Conservation (phyloP, 805 yeast genomes). For the Wickerhamiella slavikovae region DNA sequence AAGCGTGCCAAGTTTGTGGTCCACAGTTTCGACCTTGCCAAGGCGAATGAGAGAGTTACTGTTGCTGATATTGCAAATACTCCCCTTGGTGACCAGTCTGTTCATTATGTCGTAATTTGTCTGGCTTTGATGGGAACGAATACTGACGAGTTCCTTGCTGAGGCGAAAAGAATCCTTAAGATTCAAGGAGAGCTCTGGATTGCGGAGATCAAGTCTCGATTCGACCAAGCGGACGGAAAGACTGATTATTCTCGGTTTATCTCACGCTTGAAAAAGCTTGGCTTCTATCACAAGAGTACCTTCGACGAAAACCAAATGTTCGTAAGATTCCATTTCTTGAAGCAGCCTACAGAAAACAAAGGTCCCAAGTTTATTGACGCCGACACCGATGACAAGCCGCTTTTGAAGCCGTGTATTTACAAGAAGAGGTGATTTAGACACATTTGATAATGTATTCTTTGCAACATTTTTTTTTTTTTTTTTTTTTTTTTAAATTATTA, state of each 20-base stretch:
- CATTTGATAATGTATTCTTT: no score
- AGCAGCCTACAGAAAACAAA: slow-evolving; percentile 24
- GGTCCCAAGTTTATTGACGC: slow-evolving; percentile 37
- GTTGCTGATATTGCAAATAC: slow-evolving; percentile 93
- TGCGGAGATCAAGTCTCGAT: slow-evolving; percentile 88
- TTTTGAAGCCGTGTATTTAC: slow-evolving; percentile 88
- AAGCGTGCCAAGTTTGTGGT: slow-evolving; percentile 30
- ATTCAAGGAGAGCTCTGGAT: slow-evolving; percentile 95
- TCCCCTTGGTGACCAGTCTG: slow-evolving; percentile 60
- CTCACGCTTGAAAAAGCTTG: slow-evolving; percentile 47
- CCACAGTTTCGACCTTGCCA: slow-evolving; percentile 80
- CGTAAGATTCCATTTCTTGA: slow-evolving; percentile 82
- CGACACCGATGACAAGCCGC: slow-evolving; percentile 41
- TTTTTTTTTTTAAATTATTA: no score
- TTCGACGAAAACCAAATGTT: slow-evolving; percentile 86
- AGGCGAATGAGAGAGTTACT: slow-evolving; percentile 72
- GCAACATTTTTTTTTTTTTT: no score
- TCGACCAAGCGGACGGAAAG: slow-evolving; percentile 30
- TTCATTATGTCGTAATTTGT: slow-evolving; percentile 81
- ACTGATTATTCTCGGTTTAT: slow-evolving; percentile 37
- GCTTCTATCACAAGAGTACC: slow-evolving; percentile 74
- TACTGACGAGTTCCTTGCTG: slow-evolving; percentile 75
- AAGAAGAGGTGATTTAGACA: slow-evolving; percentile 40
- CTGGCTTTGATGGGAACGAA: slow-evolving; percentile 95
- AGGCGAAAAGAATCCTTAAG: slow-evolving; percentile 68